Evolutionary conservation across 495 filamentous ascomycete genomes (phyloP).

Genomic region (Aspergillus sparsus): DNA sequence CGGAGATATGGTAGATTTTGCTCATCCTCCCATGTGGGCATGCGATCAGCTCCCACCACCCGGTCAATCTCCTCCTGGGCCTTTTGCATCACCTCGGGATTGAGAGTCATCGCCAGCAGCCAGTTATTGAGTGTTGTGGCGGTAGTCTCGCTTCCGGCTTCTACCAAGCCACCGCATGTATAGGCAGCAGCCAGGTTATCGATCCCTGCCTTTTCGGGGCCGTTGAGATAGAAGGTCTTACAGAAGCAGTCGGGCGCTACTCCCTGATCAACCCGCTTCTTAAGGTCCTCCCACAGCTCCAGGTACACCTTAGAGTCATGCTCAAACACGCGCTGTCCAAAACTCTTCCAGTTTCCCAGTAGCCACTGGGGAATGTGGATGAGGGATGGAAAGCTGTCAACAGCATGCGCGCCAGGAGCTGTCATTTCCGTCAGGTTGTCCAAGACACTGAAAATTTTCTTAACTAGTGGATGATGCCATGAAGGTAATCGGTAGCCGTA

Average conservation of each 20-base stretch:
- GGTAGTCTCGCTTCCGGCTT: not conserved
- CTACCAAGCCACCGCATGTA: not conserved
- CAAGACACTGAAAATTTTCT: not conserved
- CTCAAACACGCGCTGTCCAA: not conserved
- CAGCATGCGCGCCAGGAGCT: not conserved
- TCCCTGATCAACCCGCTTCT: not conserved
- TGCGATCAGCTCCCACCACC: no score
- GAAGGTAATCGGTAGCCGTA: not conserved
- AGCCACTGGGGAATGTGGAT: not conserved
- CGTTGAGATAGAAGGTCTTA: not conserved
- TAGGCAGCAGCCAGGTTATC: not conserved
- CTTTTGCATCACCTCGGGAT: no score
- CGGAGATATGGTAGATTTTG: no score
- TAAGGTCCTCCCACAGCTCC: not conserved
- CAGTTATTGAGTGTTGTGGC: not conserved
- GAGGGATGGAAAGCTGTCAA: not conserved
- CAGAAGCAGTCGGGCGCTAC: not conserved
- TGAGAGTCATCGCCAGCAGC: no score
- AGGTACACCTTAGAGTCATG: not conserved
- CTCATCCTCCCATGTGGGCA: no score
- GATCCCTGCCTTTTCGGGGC: not conserved
- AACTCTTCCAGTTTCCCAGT: not conserved
- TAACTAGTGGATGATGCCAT: not conserved
- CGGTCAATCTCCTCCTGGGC: no score
- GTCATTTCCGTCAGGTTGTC: not conserved